phyloP scores from a whole-genome alignment of 768 basidiomycete genomes.

The Lactarius vividus region DNA sequence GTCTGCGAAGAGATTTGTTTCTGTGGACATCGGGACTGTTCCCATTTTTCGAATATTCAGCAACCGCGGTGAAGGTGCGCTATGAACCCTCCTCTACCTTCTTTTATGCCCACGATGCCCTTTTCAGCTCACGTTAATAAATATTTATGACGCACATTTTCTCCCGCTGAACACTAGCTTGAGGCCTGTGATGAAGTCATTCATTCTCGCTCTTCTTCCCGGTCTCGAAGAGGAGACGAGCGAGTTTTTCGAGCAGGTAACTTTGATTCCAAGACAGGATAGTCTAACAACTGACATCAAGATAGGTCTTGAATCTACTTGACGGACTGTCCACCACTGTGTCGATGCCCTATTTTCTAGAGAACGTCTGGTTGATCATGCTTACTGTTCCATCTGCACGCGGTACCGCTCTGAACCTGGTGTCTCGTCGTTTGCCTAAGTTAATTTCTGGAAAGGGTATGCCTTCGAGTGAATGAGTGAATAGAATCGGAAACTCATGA shows the following conservation, averaged over 20 bases:
- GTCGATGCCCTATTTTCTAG: conserved; percentile 86
- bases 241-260: conserved; percentile 91
- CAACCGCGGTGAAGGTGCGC: conserved; percentile 92
- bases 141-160: conserved; percentile 91
- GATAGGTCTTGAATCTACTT: conserved; percentile 73
- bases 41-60: conserved; percentile 98
- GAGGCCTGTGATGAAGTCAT: conserved; percentile 90
- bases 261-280: background rate
- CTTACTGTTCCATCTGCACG: conserved; percentile 84
- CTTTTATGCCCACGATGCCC: conserved; percentile 7
- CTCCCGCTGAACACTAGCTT: conserved; percentile 78
- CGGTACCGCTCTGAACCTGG: conserved; percentile 83
- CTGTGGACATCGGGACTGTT: conserved; percentile 96
- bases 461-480: conserved; percentile 11
- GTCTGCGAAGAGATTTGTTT: conserved; percentile 78
- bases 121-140: conserved; percentile 75
- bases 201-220: conserved; percentile 89
- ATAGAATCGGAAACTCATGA: background rate
- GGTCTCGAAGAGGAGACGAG: conserved; percentile 97
- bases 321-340: conserved; percentile 83
- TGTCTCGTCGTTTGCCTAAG: conserved; percentile 74
- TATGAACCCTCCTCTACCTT: background rate
- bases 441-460: conserved; percentile 69
- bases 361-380: conserved; percentile 93
- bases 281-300: conserved; percentile 2